phyloP scores from a whole-genome alignment of 352 stramenopile genomes.

The Globisporangium heterothallicum region DNA sequence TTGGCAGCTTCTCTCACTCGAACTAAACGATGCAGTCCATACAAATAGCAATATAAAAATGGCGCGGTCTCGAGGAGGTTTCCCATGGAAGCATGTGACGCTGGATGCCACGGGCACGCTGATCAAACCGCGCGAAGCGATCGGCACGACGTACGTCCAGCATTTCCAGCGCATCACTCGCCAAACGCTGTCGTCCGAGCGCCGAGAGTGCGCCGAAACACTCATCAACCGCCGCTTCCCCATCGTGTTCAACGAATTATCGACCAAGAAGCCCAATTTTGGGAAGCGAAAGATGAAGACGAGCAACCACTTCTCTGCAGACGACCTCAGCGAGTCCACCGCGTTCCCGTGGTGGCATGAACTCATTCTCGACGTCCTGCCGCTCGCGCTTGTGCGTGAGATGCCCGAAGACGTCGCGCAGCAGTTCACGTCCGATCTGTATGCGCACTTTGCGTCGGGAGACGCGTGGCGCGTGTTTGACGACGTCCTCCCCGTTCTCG shows the following conservation, averaged over 20 bases:
- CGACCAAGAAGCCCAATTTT: slow-evolving; percentile 42
- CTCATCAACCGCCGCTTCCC: slow-evolving; percentile 34
- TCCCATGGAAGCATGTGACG: slow-evolving; percentile 37
- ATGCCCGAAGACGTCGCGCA: slow-evolving; percentile 13
- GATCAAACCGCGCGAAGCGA: slow-evolving; percentile 34
- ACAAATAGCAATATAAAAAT: slow-evolving; percentile 5
- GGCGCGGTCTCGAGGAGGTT: background rate
- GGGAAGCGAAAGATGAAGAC: slow-evolving; percentile 18
- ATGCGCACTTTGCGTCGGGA: slow-evolving; percentile 40
- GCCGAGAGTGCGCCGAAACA: slow-evolving; percentile 9
- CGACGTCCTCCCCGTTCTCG: slow-evolving; percentile 38
- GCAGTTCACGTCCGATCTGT: slow-evolving; percentile 40
- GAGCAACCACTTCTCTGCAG: background rate
- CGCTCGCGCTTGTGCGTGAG: slow-evolving; percentile 15
- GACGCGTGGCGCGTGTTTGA: slow-evolving; percentile 60
- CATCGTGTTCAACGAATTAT: slow-evolving; percentile 28
- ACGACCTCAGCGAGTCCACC: slow-evolving; percentile 9
- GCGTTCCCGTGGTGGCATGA: slow-evolving; percentile 53
- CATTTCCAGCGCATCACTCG: slow-evolving; percentile 32
- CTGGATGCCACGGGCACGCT: slow-evolving; percentile 77
- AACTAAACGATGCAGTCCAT: too few species aligned
- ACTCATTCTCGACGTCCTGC: slow-evolving; percentile 46
- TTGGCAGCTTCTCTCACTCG: slow-evolving; percentile 93
- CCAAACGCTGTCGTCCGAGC: slow-evolving; percentile 21
- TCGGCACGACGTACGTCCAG: slow-evolving; percentile 44